Conservation (phyloP, 2,329 filamentous ascomycete species). For the Phoma sp. region DNA sequence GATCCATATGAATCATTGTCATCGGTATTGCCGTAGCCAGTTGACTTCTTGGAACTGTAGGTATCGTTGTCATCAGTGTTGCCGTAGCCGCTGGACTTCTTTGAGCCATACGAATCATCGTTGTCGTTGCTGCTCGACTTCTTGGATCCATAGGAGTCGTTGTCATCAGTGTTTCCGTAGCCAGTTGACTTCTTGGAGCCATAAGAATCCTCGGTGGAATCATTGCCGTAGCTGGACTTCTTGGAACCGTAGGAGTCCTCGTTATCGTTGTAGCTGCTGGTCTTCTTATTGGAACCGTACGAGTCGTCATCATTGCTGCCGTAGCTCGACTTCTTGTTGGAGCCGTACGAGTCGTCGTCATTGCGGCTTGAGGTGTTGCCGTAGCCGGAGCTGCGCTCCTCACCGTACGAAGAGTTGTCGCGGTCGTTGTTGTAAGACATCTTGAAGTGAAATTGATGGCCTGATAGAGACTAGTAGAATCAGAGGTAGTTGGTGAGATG, state of each 20-base stretch:
- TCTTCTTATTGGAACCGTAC: neutral
- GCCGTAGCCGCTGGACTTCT: conserved; percentile 9
- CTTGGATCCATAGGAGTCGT: neutral
- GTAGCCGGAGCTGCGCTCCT: conserved; percentile 27
- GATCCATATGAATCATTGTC: neutral
- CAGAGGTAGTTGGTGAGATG: neutral
- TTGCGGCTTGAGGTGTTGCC: conserved; percentile 22
- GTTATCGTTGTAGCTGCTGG: conserved; percentile 9
- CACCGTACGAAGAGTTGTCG: conserved; percentile 21
- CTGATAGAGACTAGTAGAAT: neutral
- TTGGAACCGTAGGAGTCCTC: conserved; percentile 3
- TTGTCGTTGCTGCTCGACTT: conserved; percentile 8
- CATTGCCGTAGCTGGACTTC: conserved; percentile 7
- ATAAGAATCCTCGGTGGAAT: conserved; percentile 8
- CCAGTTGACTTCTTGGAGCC: neutral
- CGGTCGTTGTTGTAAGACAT: conserved; percentile 41
- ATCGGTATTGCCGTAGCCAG: neutral
- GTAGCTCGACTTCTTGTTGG: conserved; percentile 16
- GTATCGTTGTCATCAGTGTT: conserved; percentile 8
- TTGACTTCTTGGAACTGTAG: neutral
- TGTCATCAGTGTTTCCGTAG: neutral
- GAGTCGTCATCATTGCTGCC: conserved; percentile 5
- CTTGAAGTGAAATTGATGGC: neutral
- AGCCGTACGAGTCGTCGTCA: conserved; percentile 23
- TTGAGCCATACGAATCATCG: conserved; percentile 3